phyloP scores from a whole-genome alignment of 2,329 filamentous ascomycete genomes.

The Fusarium subtropicale region DNA sequence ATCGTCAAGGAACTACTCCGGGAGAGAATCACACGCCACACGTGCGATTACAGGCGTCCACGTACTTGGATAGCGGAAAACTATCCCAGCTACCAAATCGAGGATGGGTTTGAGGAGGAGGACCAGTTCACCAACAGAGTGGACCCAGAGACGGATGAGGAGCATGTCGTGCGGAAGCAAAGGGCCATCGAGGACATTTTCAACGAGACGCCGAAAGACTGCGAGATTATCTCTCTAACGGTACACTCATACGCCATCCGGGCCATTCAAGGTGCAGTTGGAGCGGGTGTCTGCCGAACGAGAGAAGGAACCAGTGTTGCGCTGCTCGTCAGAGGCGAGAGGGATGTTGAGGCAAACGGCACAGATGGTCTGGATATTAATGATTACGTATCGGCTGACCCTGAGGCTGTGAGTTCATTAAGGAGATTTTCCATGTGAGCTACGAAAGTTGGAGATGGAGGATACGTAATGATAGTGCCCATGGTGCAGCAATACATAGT shows the following conservation, averaged over 20 bases:
- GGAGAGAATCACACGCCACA: slow-evolving; percentile 70
- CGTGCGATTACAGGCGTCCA: slow-evolving; percentile 67
- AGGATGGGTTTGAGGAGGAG: slow-evolving; percentile 65
- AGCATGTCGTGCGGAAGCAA: slow-evolving; percentile 59
- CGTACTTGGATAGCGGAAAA: slow-evolving; percentile 60
- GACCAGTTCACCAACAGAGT: slow-evolving; percentile 65
- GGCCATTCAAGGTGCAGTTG: slow-evolving; percentile 57
- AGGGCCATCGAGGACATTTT: slow-evolving; percentile 61
- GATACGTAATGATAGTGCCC: background rate
- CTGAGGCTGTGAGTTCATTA: slow-evolving; percentile 5
- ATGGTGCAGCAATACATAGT: background rate
- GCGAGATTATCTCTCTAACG: slow-evolving; percentile 61
- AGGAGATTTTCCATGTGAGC: slow-evolving; percentile 29
- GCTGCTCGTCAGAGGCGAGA: slow-evolving; percentile 63
- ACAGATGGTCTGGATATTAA: slow-evolving; percentile 6
- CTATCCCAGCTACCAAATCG: slow-evolving; percentile 64
- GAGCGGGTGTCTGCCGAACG: slow-evolving; percentile 58
- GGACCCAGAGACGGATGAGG: slow-evolving; percentile 60
- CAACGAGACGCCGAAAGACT: slow-evolving; percentile 51
- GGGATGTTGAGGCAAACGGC: slow-evolving; percentile 1
- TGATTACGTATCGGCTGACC: slow-evolving; percentile 5
- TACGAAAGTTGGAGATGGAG: too few species aligned
- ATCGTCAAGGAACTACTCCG: slow-evolving; percentile 69
- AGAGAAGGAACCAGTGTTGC: slow-evolving; percentile 66
- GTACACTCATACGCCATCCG: slow-evolving; percentile 62